A percentile compares a stretch with the other conserved stretches of the same genome.
phyloP scores from a whole-genome alignment of 2,329 filamentous ascomycete species.

The Apiospora malaysiana region DNA sequence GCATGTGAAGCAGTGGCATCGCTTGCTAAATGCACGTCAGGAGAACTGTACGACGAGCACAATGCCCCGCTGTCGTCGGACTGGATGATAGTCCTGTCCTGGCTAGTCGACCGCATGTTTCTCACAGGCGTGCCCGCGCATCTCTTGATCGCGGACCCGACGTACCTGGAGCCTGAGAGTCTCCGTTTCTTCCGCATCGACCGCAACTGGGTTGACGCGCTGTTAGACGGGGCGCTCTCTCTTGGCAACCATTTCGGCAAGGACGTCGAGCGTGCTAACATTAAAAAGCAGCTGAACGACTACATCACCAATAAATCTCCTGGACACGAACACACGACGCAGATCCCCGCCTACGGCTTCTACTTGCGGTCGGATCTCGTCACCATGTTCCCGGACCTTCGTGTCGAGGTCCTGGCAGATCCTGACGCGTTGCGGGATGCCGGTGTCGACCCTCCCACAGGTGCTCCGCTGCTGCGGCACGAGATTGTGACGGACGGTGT shows the following conservation, averaged over 20 bases:
- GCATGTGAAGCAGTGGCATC: slow-evolving; percentile 24
- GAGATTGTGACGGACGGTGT: neutral
- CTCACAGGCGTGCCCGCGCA: slow-evolving; percentile 46
- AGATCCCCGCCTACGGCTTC: slow-evolving; percentile 47
- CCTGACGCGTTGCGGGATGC: slow-evolving; percentile 28
- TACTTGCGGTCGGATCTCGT: slow-evolving; percentile 45
- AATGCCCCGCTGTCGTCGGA: slow-evolving; percentile 41
- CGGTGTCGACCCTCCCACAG: neutral
- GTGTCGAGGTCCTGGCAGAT: slow-evolving; percentile 29
- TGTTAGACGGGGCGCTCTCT: slow-evolving; percentile 51
- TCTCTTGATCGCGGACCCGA: slow-evolving; percentile 47
- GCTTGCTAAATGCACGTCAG: slow-evolving; percentile 25
- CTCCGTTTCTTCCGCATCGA: slow-evolving; percentile 54
- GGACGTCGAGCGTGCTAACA: slow-evolving; percentile 37
- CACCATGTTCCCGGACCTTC: slow-evolving; percentile 45
- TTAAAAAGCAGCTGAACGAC: slow-evolving; percentile 42
- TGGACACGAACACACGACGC: slow-evolving; percentile 31
- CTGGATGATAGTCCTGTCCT: slow-evolving; percentile 44
- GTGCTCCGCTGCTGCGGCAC: neutral
- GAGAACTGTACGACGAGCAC: slow-evolving; percentile 38
- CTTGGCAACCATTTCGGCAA: slow-evolving; percentile 45
- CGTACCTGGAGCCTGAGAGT: slow-evolving; percentile 42
- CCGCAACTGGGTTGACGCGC: slow-evolving; percentile 46
- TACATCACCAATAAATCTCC: slow-evolving; percentile 33
- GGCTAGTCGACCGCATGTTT: slow-evolving; percentile 45